Evolutionary conservation across 164 flowering plant genomes (phyloP).

Genomic region (Aristolochia contorta): DNA sequence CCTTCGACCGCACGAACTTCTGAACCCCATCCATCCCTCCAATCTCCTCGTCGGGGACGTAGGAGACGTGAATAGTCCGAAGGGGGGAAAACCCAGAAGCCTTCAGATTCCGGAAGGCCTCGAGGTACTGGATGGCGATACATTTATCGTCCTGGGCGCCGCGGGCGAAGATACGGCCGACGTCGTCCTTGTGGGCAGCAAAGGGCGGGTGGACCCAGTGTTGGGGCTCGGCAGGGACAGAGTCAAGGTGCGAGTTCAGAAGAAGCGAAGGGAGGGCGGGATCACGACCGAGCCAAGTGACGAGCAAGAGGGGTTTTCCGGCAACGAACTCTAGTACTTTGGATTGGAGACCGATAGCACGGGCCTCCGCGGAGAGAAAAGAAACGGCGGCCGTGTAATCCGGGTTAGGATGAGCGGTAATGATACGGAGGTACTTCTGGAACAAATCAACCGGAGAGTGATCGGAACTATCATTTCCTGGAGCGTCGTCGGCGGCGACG

Average conservation of each 20-base stretch:
- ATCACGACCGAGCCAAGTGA: conserved; percentile 65
- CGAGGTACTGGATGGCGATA: conserved; percentile 48
- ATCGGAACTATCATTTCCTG: background rate
- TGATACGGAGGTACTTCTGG: conserved; percentile 60
- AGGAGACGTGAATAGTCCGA: conserved; percentile 48
- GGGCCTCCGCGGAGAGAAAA: conserved; percentile 46
- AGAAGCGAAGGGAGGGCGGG: conserved; percentile 79
- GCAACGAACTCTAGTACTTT: conserved; percentile 42
- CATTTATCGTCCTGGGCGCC: conserved; percentile 95
- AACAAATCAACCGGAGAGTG: conserved; percentile 43
- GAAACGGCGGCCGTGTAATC: conserved; percentile 55
- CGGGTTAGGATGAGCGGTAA: conserved; percentile 81
- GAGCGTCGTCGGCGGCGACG: background rate
- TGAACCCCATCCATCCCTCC: conserved; percentile 67
- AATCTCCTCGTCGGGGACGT: conserved; percentile 90
- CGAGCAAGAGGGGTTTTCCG: conserved; percentile 55
- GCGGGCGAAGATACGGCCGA: conserved; percentile 72
- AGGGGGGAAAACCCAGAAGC: conserved; percentile 19
- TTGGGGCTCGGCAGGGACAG: conserved; percentile 85
- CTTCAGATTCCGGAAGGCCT: conserved; percentile 33
- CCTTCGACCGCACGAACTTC: conserved; percentile 46
- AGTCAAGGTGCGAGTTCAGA: conserved; percentile 85
- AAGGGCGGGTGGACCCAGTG: conserved; percentile 85
- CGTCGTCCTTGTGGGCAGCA: conserved; percentile 38
- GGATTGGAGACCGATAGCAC: conserved; percentile 35